phyloP scores from a whole-genome alignment of 2,329 filamentous ascomycete species.

The Arachnopeziza araneosa region DNA sequence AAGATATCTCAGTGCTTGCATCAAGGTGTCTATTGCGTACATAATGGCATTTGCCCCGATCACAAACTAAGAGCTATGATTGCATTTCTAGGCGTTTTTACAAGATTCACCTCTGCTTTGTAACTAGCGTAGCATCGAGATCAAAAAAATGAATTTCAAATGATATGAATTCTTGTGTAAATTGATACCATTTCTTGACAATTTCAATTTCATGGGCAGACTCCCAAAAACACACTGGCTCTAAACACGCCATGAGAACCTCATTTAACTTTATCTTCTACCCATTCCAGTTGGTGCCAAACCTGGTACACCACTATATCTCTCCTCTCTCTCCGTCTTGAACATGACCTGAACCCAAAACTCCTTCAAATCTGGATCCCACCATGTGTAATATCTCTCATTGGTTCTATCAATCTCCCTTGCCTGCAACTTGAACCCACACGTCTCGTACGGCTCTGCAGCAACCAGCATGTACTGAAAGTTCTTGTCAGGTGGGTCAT shows the following conservation, averaged over 20 bases:
- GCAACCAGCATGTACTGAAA: constrained; percentile 95
- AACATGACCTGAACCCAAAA: constrained; percentile 98
- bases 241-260: background rate
- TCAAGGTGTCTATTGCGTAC: constrained; percentile 9
- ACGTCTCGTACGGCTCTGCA: constrained; percentile 96
- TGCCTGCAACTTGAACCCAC: constrained; percentile 91
- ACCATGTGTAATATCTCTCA: constrained; percentile 88
- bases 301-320: constrained; percentile 64
- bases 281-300: constrained; percentile 35
- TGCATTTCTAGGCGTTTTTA: constrained; percentile 22
- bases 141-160: constrained; percentile 9
- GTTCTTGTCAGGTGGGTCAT: constrained; percentile 84
- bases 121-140: constrained; percentile 6
- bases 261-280: constrained; percentile 17
- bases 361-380: constrained; percentile 91
- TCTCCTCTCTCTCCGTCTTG: constrained; percentile 95
- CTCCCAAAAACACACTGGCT: background rate
- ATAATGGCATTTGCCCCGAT: constrained; percentile 9
- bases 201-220: background rate
- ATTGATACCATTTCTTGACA: background rate
- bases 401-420: constrained; percentile 87
- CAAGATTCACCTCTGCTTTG: constrained; percentile 10
- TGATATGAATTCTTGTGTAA: background rate
- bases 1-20: constrained; percentile 8
- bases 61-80: constrained; percentile 10